Evolutionary conservation across 768 basidiomycete species (phyloP), one percentile per base, ranked within the genome.

Genomic region (Cystoderma amianthinum): DNA sequence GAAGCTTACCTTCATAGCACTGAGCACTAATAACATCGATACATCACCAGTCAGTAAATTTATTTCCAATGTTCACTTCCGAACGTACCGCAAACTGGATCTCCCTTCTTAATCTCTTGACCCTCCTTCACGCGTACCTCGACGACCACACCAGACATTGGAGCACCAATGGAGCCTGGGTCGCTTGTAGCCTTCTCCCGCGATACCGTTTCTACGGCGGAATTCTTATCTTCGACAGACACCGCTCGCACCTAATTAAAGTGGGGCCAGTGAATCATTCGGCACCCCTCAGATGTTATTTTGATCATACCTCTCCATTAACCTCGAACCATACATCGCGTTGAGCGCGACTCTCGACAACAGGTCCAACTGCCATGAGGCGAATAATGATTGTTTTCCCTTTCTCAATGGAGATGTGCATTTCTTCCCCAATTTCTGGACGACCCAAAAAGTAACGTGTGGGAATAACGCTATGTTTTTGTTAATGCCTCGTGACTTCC

Each of bases 291-390:
- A n/a, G n/a, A n/a, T n/a, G n/a, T n/a, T n/a, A n/a, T n/a, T n/a
- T n/a, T n/a, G n/a, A n/a, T 44, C 66, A 56, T 56, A 87, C 88
- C 74, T 95, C 91, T 64, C 93, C 93, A 53, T 95, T 95, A 45
- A 95, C 87, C 71, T 98, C 95, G 58, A 97, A 95, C 88, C 95
- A 96, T 44, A 95, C 91, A 60, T 98, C 94, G 53, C 95, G 82
- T 55, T 90, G 87, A 17, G 94, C 91, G 52, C 80, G 85, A 25
- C 86, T 86, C 60, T 92, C 83, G 39, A 95, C 85, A 41, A 98
- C 86, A 44, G 92, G 88, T 15, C 95, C 93, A 37, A 94, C 76
- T 20, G 96, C 96, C 78, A 99, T 85, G 54, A 98, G 74, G 52
- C 92, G 86, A 60, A 99, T 82, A 60, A 97, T 94, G 45, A 99